Conservation (phyloP, 768 basidiomycete genomes). For the Pisolithus marmoratus region DNA sequence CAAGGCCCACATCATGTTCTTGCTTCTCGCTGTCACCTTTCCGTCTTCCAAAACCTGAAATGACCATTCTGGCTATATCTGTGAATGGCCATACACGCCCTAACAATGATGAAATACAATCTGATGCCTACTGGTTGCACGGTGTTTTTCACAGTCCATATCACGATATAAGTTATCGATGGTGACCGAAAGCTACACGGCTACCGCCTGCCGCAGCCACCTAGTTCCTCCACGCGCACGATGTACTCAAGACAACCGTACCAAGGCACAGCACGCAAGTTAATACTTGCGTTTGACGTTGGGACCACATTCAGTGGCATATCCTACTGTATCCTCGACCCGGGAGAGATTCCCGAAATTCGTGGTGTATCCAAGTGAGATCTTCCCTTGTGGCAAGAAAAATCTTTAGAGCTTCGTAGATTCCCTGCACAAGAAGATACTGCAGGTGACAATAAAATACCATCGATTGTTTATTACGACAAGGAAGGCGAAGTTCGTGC, state of each 20-base stretch:
- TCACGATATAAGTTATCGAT: too few relatives aligned
- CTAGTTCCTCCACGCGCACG: background rate
- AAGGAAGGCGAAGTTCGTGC: slow-evolving; percentile 31
- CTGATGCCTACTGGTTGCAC: too few relatives aligned
- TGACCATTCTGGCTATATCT: too few relatives aligned
- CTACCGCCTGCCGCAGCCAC: too few relatives aligned
- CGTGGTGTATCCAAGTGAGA: slow-evolving; percentile 20
- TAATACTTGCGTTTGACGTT: slow-evolving; percentile 31
- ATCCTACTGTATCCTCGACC: slow-evolving; percentile 35
- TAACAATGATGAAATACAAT: too few relatives aligned
- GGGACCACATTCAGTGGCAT: slow-evolving; percentile 35
- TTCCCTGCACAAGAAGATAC: slow-evolving; percentile 33
- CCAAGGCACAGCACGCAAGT: slow-evolving; percentile 25
- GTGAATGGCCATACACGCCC: too few relatives aligned
- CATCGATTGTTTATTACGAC: slow-evolving; percentile 40
- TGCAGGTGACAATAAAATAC: slow-evolving; percentile 37
- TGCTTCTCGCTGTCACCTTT: too few relatives aligned
- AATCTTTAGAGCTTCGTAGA: slow-evolving; percentile 7
- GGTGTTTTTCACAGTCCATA: too few relatives aligned
- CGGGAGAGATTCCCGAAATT: slow-evolving; percentile 20
- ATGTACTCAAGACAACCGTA: slow-evolving; percentile 30
- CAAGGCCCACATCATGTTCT: too few relatives aligned
- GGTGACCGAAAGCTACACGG: too few relatives aligned
- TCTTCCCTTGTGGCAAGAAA: background rate
- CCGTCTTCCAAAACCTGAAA: too few relatives aligned